Evolutionary conservation across 345 rosid species (phyloP).

Genomic region (Anacardium occidentale): DNA sequence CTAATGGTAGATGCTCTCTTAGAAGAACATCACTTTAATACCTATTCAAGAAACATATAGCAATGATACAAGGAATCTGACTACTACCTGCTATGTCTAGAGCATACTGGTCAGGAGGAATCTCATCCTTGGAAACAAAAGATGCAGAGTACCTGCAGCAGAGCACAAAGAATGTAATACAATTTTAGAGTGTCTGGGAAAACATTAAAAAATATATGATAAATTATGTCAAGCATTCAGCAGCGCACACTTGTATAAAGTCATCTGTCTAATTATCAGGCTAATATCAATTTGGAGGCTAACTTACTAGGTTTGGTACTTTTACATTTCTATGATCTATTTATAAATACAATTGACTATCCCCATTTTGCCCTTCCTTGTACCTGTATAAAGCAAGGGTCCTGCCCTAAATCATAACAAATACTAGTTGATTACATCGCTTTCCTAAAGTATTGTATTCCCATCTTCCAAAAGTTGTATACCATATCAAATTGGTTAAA

Average conservation of each 20-base stretch:
- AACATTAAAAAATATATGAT: background rate
- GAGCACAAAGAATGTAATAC: conserved; percentile 7
- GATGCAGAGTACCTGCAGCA: conserved; percentile 74
- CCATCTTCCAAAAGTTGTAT: background rate
- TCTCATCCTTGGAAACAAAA: conserved; percentile 60
- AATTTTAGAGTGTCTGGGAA: background rate
- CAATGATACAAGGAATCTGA: conserved; percentile 15
- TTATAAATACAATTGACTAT: background rate
- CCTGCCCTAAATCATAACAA: background rate
- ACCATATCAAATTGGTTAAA: background rate
- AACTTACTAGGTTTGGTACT: background rate
- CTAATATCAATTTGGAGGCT: background rate
- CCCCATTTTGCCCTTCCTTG: background rate
- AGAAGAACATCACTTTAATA: background rate
- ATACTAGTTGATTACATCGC: background rate
- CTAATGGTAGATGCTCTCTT: no score
- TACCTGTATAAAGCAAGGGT: background rate
- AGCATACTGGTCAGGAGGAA: conserved; percentile 73
- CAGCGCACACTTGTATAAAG: background rate
- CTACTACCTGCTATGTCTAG: conserved; percentile 61
- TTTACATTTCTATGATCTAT: background rate
- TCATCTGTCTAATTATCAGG: background rate
- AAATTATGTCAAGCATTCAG: background rate
- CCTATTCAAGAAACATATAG: background rate
- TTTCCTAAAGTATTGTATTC: background rate